These are phyloP conservation scores for Aspergillus cavernicola DNA, from an alignment of 495 filamentous ascomycete genomes.

Conservation along the genomic window DNA sequence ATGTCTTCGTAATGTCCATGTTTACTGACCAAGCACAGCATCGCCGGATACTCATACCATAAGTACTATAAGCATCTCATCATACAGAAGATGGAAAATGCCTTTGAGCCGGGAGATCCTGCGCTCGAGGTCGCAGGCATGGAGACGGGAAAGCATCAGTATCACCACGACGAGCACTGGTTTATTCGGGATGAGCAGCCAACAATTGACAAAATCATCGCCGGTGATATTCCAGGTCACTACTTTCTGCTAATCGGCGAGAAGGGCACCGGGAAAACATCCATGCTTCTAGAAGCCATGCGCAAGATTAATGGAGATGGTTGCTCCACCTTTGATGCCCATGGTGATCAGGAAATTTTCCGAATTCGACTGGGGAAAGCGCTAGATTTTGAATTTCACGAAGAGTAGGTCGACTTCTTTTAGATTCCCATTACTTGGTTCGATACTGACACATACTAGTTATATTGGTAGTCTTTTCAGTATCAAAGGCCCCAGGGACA, in stretches of 20 bases:
- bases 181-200: slow-evolving; percentile 74
- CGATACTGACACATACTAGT: slow-evolving; percentile 37
- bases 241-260: slow-evolving; percentile 95
- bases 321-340: slow-evolving; percentile 90
- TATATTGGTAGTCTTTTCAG: slow-evolving; percentile 95
- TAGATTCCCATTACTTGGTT: background rate
- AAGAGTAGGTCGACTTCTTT: slow-evolving; percentile 38
- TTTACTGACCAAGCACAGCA: slow-evolving; percentile 34
- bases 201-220: slow-evolving; percentile 73
- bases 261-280: slow-evolving; percentile 93
- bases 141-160: slow-evolving; percentile 50
- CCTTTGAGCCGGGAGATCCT: slow-evolving; percentile 90
- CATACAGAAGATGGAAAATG: slow-evolving; percentile 84
- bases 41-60: slow-evolving; percentile 83
- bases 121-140: slow-evolving; percentile 84
- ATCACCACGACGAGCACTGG: slow-evolving; percentile 69
- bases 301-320: slow-evolving; percentile 81
- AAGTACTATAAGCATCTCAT: slow-evolving; percentile 84
- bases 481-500: slow-evolving; percentile 87
- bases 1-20: background rate
- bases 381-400: slow-evolving; percentile 87
- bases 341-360: slow-evolving; percentile 93
- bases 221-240: slow-evolving; percentile 65
- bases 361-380: slow-evolving; percentile 88
- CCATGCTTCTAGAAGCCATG: slow-evolving; percentile 94